phyloP scores from a whole-genome alignment of 2,329 filamentous ascomycete genomes.

The Xylariaceae sp. region DNA sequence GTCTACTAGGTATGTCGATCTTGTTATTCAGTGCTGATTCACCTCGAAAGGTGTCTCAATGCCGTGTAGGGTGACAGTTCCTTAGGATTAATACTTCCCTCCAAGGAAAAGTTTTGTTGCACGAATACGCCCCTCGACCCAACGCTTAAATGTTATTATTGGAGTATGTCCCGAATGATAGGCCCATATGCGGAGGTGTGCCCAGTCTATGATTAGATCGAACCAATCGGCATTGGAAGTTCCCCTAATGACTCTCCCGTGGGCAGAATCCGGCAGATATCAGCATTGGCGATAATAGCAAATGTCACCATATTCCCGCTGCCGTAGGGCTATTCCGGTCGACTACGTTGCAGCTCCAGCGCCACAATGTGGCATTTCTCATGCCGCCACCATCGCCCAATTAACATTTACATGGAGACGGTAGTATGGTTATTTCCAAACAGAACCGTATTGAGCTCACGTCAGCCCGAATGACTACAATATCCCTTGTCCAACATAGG shows the following conservation, averaged over 20 bases:
- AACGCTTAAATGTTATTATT: too few relatives aligned
- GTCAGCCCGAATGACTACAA: neutral
- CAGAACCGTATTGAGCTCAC: neutral
- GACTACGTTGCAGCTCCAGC: neutral
- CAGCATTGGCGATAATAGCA: neutral
- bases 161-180: neutral
- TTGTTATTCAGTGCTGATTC: neutral
- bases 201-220: neutral
- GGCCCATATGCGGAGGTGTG: neutral
- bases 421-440: neutral
- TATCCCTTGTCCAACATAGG: too few relatives aligned
- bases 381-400: neutral
- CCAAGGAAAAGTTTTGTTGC: neutral
- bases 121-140: neutral
- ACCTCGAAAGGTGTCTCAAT: neutral
- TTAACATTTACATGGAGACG: neutral
- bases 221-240: neutral
- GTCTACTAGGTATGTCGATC: neutral
- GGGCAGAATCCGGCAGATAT: neutral
- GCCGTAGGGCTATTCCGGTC: neutral
- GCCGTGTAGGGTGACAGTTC: neutral
- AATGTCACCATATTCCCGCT: neutral
- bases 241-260: neutral
- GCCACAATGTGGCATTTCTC: neutral
- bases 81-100: neutral